Evolutionary conservation across 2,329 filamentous ascomycete species (phyloP).

Genomic region (Fusarium annulatum): DNA sequence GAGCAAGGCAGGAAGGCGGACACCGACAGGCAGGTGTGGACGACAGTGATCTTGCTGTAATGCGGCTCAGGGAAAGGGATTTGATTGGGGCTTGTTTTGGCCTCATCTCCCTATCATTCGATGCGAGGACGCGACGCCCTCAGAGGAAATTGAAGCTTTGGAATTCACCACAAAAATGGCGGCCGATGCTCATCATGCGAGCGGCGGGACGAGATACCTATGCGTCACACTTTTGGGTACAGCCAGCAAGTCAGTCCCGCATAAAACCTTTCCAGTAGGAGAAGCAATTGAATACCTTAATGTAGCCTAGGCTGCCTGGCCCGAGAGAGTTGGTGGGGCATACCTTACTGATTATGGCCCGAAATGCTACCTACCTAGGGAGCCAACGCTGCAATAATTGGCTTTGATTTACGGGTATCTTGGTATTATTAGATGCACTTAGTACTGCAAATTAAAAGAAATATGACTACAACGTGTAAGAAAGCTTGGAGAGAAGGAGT

Average conservation of each 20-base stretch:
- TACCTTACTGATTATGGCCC: slow-evolving; percentile 5
- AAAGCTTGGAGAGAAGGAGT: not conserved
- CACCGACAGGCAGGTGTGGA: not conserved
- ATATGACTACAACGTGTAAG: not conserved
- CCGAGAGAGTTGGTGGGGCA: not conserved
- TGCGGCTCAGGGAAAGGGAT: slow-evolving; percentile 35
- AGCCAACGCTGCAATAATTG: slow-evolving; percentile 3
- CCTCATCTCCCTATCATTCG: slow-evolving; percentile 41
- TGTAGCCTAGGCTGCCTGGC: not conserved
- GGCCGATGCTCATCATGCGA: slow-evolving; percentile 27
- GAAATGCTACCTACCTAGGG: not conserved
- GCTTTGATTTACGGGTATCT: not conserved
- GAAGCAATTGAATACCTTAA: not conserved
- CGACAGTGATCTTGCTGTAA: slow-evolving; percentile 25
- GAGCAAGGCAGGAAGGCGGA: slow-evolving; percentile 13
- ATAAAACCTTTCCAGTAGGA: slow-evolving; percentile 11
- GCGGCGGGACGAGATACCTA: slow-evolving; percentile 9
- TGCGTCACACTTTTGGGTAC: slow-evolving; percentile 33
- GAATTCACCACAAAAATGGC: slow-evolving; percentile 31
- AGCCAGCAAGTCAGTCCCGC: slow-evolving; percentile 14
- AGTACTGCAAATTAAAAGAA: not conserved
- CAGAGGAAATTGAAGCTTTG: slow-evolving; percentile 14
- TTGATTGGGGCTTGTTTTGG: slow-evolving; percentile 39
- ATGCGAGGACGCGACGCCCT: slow-evolving; percentile 35
- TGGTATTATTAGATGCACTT: not conserved